Base-by-base conservation (phyloP, 2,329 filamentous ascomycete genomes). In the Hypoxylon sp. region DNA sequence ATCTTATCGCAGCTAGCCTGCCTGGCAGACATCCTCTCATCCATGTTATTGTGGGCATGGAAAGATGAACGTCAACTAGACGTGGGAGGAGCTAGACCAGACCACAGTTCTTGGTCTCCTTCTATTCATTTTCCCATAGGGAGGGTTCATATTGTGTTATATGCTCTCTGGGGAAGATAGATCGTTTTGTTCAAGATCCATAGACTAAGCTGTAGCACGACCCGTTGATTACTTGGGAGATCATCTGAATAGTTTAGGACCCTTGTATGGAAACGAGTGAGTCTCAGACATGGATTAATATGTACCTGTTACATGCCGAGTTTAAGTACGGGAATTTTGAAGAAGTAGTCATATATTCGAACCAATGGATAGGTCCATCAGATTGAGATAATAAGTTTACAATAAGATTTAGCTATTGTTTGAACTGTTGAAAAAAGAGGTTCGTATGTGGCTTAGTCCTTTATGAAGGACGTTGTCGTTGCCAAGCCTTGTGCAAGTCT, bases 401-500 rank as follows among this genome's bases (percentile, higher is more conserved):
- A 23, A 38, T 38, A 38, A n/a, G 13, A 5, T 13, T 14, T 3
- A 36, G 10, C 13, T n/a, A 36, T 41, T 41, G 38, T 19, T 43
- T 43, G 2, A 3, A 11, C 11, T 21, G 3, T 9, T 43, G 9
- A 7, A 11, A 43, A 19, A 43, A 11, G 17, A 19, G 17, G 9
- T 2, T 21, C 17, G 11, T 11, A 3, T n/a, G 38, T 43, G 17
- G 38, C 38, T 17, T 21, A 11, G 3, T 2, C 5, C n/a, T 7
- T 43, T 43, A 17, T 19, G 38, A 43, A 10, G 38, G n/a, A 43
- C 38, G n/a, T 43, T 6, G 38, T 43, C 17, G 38, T 19, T 19
- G 38, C 38, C 38, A 43, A 43, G 38, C 7, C 38, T 10, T 43
- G 38, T 43, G 38, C 10, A 43, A 19, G 38, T 43, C 38, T 43